Evolutionary conservation across 495 filamentous ascomycete genomes (phyloP), one percentile per base, ranked within the genome.

Genomic region (Xylaria venustula): DNA sequence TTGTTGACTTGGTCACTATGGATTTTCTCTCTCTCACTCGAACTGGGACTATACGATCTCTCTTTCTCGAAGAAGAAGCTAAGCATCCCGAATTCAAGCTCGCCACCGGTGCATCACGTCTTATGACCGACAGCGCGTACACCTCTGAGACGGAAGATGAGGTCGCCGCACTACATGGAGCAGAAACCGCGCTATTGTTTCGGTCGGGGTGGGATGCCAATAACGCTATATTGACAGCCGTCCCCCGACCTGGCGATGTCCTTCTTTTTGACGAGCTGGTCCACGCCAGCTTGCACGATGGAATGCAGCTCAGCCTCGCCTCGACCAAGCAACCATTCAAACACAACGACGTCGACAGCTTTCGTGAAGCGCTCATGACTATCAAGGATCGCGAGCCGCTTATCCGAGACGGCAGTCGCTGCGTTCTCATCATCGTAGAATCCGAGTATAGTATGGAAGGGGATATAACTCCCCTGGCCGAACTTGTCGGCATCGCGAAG

Each of bases 401-500:
- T 14, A 46, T 83, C 15, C 45, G 54, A 22, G 45, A 66, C 2
- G 78, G 78, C 0, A 65, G 65, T 2, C 67, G 3, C 5, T 58
- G 1, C 2, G 20, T 58, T 1, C 78, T 89, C 47, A 72, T 89
- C 5, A 77, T 79, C 1, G 68, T 88, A 0, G 87, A 89, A 64
- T 77, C 80, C 0, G 69, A 87, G 2, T 89, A 89, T 64, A 87
- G 84, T 56, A 88, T 89, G 87, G 85, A 88, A 62, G 87, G 87
- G 0, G 86, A 88, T 69, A 61, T 87, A 14, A 79, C 78, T 19
- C 86, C 86, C 0, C 69, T 89, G 3, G 61, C 69, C 20, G 76
- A 81, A 28, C 77, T 87, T 15, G 67, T 87, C 0, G 60, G 71
- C 1, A 65, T 81, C 1, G 78, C 83, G 1, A 76, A 86, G 25